Base-by-base conservation (phyloP, 148 eudicot genomes). In the Vaccinium corymbosum region DNA sequence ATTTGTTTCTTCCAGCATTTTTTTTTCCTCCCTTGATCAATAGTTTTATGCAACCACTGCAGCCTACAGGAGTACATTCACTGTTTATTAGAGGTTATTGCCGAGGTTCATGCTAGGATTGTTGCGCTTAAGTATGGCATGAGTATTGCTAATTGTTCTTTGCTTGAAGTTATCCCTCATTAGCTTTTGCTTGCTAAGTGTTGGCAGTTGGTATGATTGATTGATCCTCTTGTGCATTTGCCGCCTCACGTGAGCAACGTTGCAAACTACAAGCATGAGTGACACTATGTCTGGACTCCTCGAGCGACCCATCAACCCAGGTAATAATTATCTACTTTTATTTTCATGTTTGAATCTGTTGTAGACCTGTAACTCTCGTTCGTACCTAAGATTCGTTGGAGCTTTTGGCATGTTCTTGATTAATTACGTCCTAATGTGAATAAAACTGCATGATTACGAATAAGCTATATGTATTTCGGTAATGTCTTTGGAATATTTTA, bases 271-370 rank as follows among this genome's bases (percentile, higher is more conserved):
- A 91, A 82, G 85, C 81, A 88, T 81, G 91, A 88, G 87, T 73
- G 92, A 90, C 82, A 85, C 56, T 55, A 88, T 89, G 95, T 86
- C 97, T 64, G 96, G 91, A 70, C 87, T 92, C 83, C 82, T 91
- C 51, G 94, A 90, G 48, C 90, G 83, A 83, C 83, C 89, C 79
- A n/a, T 79, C 46, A 93, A 85, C 89, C 88, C 89, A 80, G 88
- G 98, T 93, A 88, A 20, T 29, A 51, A 29, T 32, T 76, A 38
- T 52, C 52, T 55, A 13, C 4, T 50, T 50, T 3, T 22, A 12
- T 19, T 49, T 8, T 46, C 15, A 22, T 84, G n/a, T 2, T 52
- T 66, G 4, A 19, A 64, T 70, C 12, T 15, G n/a, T 42, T 71
- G 42, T 38, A 4, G 35, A n/a, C 19, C 13, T 38, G 38, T 48